Base-by-base conservation (phyloP, 176 grass and related monocot genomes). In the Carex myosuroides region DNA sequence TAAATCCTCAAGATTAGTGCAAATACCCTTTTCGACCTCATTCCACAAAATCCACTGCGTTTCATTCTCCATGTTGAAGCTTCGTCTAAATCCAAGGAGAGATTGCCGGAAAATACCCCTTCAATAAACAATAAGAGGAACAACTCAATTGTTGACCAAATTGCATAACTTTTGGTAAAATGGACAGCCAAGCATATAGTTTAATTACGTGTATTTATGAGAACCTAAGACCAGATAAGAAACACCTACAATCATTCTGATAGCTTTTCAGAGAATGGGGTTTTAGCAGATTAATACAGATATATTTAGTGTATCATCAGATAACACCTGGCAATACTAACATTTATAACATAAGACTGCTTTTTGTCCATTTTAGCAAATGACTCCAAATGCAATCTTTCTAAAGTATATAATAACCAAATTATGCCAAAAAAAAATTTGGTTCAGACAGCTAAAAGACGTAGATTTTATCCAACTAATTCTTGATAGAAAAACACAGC, bases 1-100 rank as follows among this genome's bases (percentile, higher is more conserved):
- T 29, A 76, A 33, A 53, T 32, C 11, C 46, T 55, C 3, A 77
- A 55, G 73, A 30, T 56, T 75, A 62, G 20, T 48, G n/a, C 8
- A 62, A 60, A 13, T 88, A 95, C 96, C 91, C 94, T 99, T 86
- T 93, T 99, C 68, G 96, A 95, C 41, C 96, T 88, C 93, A 99
- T 95, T 71, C 93, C 96, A 8, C 96, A 99, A 67, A 99, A 99
- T 88, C 96, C 93, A 90, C 93, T 92, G 55, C 89, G 83, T 13
- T 90, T 92, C 80, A 99, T 93, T 79, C 75, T 95, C 93, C 93
- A 95, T 84, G 91, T 66, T 70, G 96, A 95, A 22, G 61, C 85
- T 37, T 99, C 85, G 0, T 81, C 79, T 86, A 98, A 87, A 89
- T 95, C 96, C 52, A 88, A 78, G 33, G 96, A 98, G 87, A 98